Evolutionary conservation across 176 grass and related monocot species (phyloP).

Genomic region (Oryza australiensis): DNA sequence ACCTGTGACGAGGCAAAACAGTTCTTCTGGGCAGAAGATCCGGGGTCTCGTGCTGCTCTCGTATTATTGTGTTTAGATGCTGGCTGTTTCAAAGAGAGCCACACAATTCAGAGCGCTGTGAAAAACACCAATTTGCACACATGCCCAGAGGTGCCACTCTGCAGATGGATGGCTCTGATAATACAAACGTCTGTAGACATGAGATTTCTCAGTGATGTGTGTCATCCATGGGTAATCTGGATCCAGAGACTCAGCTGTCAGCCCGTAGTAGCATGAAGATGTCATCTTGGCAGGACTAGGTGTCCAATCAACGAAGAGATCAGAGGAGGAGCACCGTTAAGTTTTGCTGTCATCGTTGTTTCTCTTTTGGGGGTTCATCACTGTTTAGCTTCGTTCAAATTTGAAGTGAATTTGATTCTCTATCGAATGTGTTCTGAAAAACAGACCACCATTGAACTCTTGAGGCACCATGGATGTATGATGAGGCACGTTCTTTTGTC

Average conservation of each 20-base stretch:
- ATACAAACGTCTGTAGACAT: constrained; percentile 7
- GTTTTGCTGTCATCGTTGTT: neutral
- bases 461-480: no score
- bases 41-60: no score
- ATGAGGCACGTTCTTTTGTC: no score
- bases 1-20: neutral
- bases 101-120: constrained; percentile 2
- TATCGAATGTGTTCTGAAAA: neutral
- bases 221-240: neutral
- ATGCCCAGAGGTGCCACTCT: neutral
- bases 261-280: constrained; percentile 18
- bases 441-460: neutral
- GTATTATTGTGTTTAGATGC: neutral
- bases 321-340: no score
- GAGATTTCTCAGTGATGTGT: neutral
- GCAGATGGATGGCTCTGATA: neutral
- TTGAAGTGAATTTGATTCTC: neutral
- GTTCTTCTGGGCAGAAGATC: neutral
- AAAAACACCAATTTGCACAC: neutral
- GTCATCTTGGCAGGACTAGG: constrained; percentile 18
- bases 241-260: constrained; percentile 30
- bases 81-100: constrained; percentile 21
- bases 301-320: neutral
- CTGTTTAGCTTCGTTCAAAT: neutral
- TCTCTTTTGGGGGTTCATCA: neutral